Evolutionary conservation across 2,329 filamentous ascomycete species (phyloP).

Genomic region (Colletotrichum chlorophyti): DNA sequence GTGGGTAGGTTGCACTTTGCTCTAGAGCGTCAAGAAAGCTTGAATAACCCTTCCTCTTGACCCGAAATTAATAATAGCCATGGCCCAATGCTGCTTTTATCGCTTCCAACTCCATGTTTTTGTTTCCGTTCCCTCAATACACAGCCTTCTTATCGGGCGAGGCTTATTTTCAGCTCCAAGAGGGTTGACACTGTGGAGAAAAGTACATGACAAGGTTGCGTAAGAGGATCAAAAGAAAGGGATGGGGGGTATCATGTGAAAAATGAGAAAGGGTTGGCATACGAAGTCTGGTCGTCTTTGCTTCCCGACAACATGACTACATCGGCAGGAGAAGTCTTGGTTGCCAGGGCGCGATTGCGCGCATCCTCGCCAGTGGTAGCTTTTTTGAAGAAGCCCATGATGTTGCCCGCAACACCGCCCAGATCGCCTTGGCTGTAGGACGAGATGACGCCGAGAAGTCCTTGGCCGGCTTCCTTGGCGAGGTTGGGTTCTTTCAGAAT

Average conservation of each 20-base stretch:
- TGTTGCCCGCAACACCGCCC: conserved; percentile 79
- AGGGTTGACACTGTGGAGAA: no score
- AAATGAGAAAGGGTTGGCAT: conserved; percentile 45
- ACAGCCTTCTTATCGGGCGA: neutral
- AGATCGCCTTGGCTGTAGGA: conserved; percentile 76
- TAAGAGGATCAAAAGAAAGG: no score
- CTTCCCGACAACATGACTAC: conserved; percentile 98
- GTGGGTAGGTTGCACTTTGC: conserved; percentile 41
- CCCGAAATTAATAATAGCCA: conserved; percentile 32
- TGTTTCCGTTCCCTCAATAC: neutral
- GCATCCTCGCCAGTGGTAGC: conserved; percentile 82
- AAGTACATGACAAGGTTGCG: no score
- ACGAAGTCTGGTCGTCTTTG: conserved; percentile 96
- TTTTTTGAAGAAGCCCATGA: conserved; percentile 88
- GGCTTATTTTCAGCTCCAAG: neutral
- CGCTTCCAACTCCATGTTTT: neutral
- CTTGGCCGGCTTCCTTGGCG: conserved; percentile 71
- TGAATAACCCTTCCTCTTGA: no score
- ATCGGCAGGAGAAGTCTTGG: conserved; percentile 93
- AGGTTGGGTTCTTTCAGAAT: conserved; percentile 73
- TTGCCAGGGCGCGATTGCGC: conserved; percentile 79
- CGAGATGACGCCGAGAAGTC: conserved; percentile 65
- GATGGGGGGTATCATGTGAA: conserved; percentile 21
- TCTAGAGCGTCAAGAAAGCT: conserved; percentile 49
- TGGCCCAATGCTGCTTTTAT: conserved; percentile 6